Evolutionary conservation across 2,329 filamentous ascomycete genomes (phyloP).

Genomic region (Pseudocercospora fuligena): DNA sequence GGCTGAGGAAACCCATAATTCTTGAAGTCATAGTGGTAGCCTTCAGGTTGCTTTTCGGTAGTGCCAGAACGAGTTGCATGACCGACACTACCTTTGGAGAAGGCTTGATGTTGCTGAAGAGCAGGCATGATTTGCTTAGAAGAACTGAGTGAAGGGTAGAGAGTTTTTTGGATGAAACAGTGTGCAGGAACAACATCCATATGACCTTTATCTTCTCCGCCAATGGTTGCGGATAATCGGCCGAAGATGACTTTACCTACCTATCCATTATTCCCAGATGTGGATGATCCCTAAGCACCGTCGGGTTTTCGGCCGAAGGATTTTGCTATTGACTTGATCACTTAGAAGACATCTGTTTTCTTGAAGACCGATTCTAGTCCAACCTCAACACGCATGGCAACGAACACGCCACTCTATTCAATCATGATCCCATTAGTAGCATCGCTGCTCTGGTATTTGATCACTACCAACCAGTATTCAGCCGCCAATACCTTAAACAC

Average conservation of each 20-base stretch:
- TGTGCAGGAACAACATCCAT: background rate
- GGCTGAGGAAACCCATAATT: conserved; percentile 8
- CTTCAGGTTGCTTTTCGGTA: conserved; percentile 16
- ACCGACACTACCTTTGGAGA: conserved; percentile 1
- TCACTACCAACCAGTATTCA: background rate
- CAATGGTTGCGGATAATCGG: background rate
- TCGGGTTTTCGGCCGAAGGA: background rate
- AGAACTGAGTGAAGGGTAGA: background rate
- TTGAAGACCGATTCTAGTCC: background rate
- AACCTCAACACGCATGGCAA: background rate
- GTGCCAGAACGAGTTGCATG: conserved; percentile 17
- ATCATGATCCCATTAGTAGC: background rate
- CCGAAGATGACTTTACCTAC: background rate
- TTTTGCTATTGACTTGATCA: background rate
- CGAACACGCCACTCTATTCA: background rate
- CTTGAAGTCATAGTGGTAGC: background rate
- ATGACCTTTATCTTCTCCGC: background rate
- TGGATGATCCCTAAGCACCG: background rate
- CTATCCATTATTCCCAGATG: background rate
- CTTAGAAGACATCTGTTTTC: background rate
- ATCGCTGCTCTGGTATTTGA: background rate
- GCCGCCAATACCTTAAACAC: background rate
- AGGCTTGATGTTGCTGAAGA: conserved; percentile 10
- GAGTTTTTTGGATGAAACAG: background rate
- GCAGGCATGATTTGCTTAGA: conserved; percentile 4